Conservation (phyloP, 768 basidiomycete species). For the Daedalea quercina region DNA sequence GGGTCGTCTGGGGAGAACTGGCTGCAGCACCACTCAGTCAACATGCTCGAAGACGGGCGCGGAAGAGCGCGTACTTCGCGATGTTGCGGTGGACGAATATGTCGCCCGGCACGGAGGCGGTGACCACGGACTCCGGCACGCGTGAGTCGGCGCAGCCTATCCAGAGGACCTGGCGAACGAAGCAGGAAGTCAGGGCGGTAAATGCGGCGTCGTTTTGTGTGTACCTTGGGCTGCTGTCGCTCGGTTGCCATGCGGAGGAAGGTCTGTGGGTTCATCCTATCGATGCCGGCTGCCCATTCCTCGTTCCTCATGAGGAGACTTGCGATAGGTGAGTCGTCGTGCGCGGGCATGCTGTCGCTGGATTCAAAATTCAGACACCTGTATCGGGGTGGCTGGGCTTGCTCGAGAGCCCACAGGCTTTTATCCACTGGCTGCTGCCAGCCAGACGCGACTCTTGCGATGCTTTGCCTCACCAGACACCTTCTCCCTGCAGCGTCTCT, state of each 20-base stretch:
- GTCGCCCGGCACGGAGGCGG: slow-evolving; percentile 60
- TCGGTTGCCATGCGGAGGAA: background rate
- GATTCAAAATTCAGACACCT: too few relatives aligned
- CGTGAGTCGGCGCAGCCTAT: slow-evolving; percentile 82
- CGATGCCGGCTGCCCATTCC: background rate
- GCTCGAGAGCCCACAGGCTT: too few relatives aligned
- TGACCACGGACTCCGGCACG: slow-evolving; percentile 71
- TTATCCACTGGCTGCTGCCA: too few relatives aligned
- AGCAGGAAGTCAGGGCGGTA: background rate
- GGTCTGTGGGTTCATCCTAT: background rate
- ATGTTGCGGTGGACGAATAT: slow-evolving; percentile 82
- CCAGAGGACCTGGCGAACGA: slow-evolving; percentile 51
- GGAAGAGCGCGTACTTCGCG: slow-evolving; percentile 58
- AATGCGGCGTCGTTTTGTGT: background rate
- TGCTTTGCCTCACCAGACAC: too few relatives aligned
- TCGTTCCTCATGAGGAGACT: background rate
- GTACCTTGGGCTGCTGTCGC: background rate
- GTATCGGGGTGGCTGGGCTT: too few relatives aligned
- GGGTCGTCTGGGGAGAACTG: slow-evolving; percentile 11
- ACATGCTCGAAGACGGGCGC: background rate
- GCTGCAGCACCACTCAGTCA: background rate
- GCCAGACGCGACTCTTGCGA: too few relatives aligned
- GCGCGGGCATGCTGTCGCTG: background rate
- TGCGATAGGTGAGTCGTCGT: background rate
- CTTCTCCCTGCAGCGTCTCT: too few relatives aligned